Evolutionary conservation across 345 rosid species (phyloP).

Genomic region (Pelargonium nanum): DNA sequence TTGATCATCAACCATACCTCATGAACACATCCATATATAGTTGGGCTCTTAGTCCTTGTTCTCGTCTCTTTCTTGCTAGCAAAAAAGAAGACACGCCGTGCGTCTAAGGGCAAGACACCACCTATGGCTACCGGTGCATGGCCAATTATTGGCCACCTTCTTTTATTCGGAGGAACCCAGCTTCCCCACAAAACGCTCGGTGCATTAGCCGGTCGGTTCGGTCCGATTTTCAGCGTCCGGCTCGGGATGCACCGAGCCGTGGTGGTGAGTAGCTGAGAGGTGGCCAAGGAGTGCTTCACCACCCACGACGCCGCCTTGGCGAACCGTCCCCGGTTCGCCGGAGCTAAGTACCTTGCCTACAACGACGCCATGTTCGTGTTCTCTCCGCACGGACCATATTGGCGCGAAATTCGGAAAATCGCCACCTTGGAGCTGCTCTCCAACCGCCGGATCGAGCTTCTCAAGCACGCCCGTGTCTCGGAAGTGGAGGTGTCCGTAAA

Average conservation of each 20-base stretch:
- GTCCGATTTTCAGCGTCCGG: slow-evolving; percentile 18
- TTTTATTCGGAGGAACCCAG: slow-evolving; percentile 8
- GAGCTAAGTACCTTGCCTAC: slow-evolving; percentile 16
- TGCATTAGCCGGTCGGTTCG: slow-evolving; percentile 17
- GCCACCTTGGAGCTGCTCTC: slow-evolving; percentile 24
- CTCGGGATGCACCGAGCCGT: slow-evolving; percentile 17
- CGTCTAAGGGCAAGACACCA: not conserved
- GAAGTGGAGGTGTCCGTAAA: slow-evolving; percentile 15
- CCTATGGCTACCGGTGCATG: not conserved
- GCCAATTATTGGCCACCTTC: slow-evolving; percentile 27
- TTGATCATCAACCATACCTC: too few species aligned
- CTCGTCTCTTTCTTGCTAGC: too few species aligned
- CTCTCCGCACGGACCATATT: slow-evolving; percentile 20
- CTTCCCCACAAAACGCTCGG: slow-evolving; percentile 10
- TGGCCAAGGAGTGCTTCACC: slow-evolving; percentile 27
- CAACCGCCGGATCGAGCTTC: slow-evolving; percentile 19
- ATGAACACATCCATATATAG: too few species aligned
- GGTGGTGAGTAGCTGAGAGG: slow-evolving; percentile 16
- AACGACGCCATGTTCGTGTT: slow-evolving; percentile 21
- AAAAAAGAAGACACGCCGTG: too few species aligned
- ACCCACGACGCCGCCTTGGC: slow-evolving; percentile 18
- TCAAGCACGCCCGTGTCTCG: slow-evolving; percentile 18
- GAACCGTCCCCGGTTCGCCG: slow-evolving; percentile 18
- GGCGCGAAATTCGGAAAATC: slow-evolving; percentile 31
- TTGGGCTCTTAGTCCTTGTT: too few species aligned